Conservation (phyloP, 108 stramenopile genomes). For the Mediolabrus comicus region DNA sequence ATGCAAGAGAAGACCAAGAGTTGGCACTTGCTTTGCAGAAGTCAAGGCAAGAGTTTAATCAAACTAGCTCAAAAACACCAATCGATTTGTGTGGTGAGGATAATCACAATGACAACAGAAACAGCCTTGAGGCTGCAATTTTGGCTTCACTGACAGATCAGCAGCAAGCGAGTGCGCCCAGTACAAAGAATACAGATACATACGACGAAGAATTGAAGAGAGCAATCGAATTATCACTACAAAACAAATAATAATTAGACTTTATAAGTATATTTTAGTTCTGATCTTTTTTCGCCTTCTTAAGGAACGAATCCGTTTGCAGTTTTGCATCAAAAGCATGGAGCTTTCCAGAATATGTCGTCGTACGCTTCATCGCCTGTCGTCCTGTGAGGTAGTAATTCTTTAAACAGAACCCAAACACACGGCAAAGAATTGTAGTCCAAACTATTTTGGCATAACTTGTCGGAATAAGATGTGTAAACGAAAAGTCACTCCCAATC, state of each 20-base stretch:
- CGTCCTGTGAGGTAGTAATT: conserved; percentile 87
- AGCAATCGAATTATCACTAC: conserved; percentile 43
- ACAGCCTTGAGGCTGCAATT: conserved; percentile 21
- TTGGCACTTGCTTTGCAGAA: conserved; percentile 10
- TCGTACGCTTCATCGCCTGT: conserved; percentile 81
- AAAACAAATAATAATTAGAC: conserved; percentile 7
- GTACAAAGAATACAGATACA: background rate
- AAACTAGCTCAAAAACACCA: background rate
- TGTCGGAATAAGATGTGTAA: conserved; percentile 56
- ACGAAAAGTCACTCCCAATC: conserved; percentile 26
- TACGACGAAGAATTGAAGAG: conserved; percentile 32
- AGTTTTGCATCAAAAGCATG: conserved; percentile 84
- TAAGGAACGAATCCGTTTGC: conserved; percentile 66
- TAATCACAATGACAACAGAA: background rate
- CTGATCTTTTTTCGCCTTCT: conserved; percentile 40
- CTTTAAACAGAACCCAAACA: conserved; percentile 82
- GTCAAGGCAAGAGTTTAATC: conserved; percentile 17
- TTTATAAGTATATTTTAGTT: background rate
- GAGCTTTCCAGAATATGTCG: conserved; percentile 84
- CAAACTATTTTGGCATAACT: conserved; percentile 83
- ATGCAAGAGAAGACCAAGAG: conserved; percentile 2
- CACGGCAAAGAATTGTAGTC: conserved; percentile 73
- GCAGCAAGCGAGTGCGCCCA: background rate
- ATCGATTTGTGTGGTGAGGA: background rate
- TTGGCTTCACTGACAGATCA: conserved; percentile 16